A percentile compares a stretch with the other conserved stretches of the same genome.
phyloP scores from a whole-genome alignment of 2,329 filamentous ascomycete species.

The Grosmannia serpens region DNA sequence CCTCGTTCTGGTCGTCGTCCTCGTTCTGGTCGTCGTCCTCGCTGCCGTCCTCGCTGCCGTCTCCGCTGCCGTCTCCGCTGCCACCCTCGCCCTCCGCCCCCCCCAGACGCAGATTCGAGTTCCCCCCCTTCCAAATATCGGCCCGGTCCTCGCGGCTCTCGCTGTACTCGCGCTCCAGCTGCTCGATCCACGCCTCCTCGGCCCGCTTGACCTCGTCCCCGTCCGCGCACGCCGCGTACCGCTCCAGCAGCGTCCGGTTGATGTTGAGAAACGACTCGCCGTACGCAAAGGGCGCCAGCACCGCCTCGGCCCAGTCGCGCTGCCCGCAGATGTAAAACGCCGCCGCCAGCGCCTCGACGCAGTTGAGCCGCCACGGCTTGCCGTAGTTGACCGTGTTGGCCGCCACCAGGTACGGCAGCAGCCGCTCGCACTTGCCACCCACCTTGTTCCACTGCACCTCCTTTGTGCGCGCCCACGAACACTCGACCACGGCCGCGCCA shows the following conservation, averaged over 20 bases:
- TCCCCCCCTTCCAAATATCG: conserved; percentile 85
- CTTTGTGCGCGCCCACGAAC: conserved; percentile 84
- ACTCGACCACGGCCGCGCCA: conserved; percentile 92
- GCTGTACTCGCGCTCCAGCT: conserved; percentile 80
- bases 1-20: conserved; percentile 28
- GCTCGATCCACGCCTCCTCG: conserved; percentile 78
- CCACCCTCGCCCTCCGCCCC: conserved; percentile 37
- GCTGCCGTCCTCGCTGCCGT: conserved; percentile 17
- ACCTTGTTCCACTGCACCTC: conserved; percentile 89
- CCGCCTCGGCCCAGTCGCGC: conserved; percentile 76
- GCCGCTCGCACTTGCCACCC: conserved; percentile 81
- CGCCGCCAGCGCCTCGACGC: conserved; percentile 86
- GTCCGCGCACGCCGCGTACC: conserved; percentile 73
- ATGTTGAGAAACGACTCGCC: conserved; percentile 83
- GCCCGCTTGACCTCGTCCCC: conserved; percentile 75
- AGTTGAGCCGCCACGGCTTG: conserved; percentile 88
- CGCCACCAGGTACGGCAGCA: conserved; percentile 89
- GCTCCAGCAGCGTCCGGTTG: conserved; percentile 69
- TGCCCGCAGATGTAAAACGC: conserved; percentile 91
- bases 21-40: conserved; percentile 31
- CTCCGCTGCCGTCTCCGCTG: conserved; percentile 29
- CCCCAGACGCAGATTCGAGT: conserved; percentile 55
- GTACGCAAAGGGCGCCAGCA: conserved; percentile 78
- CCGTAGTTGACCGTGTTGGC: conserved; percentile 98
- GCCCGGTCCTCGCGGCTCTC: conserved; percentile 57